Evolutionary conservation across 371 early-diverging fungal species (phyloP).

Genomic region (Circinella minor): DNA sequence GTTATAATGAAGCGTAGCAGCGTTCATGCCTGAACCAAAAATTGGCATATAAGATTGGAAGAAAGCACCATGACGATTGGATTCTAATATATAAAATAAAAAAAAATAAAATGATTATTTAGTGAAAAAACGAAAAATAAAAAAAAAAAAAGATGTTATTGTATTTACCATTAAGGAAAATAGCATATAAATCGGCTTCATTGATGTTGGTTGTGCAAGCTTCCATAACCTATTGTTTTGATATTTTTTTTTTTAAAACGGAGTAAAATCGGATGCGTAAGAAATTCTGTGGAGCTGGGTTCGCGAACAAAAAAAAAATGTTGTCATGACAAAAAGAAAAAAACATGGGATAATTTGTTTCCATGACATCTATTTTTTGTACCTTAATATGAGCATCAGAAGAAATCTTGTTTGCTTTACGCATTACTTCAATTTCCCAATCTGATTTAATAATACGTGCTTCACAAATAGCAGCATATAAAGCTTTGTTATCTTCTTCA

Average conservation of each 20-base stretch:
- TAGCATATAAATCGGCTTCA: slow-evolving; percentile 78
- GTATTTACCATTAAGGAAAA: slow-evolving; percentile 66
- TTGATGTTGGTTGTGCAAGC: slow-evolving; percentile 59
- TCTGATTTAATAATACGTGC: slow-evolving; percentile 82
- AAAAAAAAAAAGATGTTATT: not conserved
- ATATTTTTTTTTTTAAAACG: not conserved
- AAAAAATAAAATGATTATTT: not conserved
- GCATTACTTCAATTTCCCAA: slow-evolving; percentile 79
- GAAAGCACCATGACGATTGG: slow-evolving; percentile 69
- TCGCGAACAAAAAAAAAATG: too few relatives aligned
- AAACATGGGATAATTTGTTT: not conserved
- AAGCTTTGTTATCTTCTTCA: slow-evolving; percentile 33
- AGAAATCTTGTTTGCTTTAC: slow-evolving; percentile 77
- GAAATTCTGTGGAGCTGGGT: too few relatives aligned
- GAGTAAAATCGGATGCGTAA: not conserved
- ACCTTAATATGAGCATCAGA: slow-evolving; percentile 76
- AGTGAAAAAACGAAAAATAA: too few relatives aligned
- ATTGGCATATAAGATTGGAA: slow-evolving; percentile 89
- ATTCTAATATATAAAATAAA: slow-evolving; percentile 27
- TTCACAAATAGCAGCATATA: slow-evolving; percentile 69
- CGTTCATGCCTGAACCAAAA: slow-evolving; percentile 79
- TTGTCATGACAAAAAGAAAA: not conserved
- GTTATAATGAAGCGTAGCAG: slow-evolving; percentile 85
- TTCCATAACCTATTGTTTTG: slow-evolving; percentile 65
- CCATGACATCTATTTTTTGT: not conserved